Evolutionary conservation across 1,284 basidiomycete genomes (phyloP).

Genomic region (Coniferiporia sulphurascens): DNA sequence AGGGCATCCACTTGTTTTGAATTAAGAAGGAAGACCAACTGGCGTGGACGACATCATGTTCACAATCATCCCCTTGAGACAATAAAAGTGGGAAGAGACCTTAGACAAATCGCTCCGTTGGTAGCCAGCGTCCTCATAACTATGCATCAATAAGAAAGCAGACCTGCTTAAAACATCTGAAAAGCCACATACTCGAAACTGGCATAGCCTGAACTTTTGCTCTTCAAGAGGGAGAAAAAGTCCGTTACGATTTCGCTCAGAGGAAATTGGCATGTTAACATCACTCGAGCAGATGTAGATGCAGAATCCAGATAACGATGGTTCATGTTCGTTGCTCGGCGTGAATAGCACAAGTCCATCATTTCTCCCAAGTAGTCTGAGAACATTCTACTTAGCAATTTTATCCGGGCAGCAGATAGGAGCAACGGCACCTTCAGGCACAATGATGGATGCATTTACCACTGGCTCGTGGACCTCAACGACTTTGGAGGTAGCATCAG

Average conservation of each 20-base stretch:
- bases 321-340: slow-evolving; percentile 74
- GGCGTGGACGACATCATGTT: neutral
- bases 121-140: slow-evolving; percentile 91
- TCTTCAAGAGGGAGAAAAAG: slow-evolving; percentile 91
- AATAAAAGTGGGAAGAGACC: slow-evolving; percentile 36
- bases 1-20: slow-evolving; percentile 85
- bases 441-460: slow-evolving; percentile 86
- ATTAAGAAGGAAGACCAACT: slow-evolving; percentile 89
- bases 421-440: slow-evolving; percentile 68
- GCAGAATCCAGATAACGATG: slow-evolving; percentile 73
- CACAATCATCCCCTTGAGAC: neutral
- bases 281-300: slow-evolving; percentile 54
- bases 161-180: neutral
- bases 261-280: slow-evolving; percentile 80
- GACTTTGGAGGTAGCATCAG: slow-evolving; percentile 59
- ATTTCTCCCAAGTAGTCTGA: slow-evolving; percentile 83
- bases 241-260: slow-evolving; percentile 88
- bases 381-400: neutral
- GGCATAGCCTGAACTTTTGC: slow-evolving; percentile 86
- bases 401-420: neutral
- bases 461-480: slow-evolving; percentile 83
- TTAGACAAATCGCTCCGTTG: slow-evolving; percentile 75
- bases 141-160: slow-evolving; percentile 26
- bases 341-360: slow-evolving; percentile 85
- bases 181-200: slow-evolving; percentile 73